Percentiles rank a stretch among this genome's conserved stretches.
phyloP scores from a whole-genome alignment of 352 stramenopile genomes.

The Elongisporangium undulatum region DNA sequence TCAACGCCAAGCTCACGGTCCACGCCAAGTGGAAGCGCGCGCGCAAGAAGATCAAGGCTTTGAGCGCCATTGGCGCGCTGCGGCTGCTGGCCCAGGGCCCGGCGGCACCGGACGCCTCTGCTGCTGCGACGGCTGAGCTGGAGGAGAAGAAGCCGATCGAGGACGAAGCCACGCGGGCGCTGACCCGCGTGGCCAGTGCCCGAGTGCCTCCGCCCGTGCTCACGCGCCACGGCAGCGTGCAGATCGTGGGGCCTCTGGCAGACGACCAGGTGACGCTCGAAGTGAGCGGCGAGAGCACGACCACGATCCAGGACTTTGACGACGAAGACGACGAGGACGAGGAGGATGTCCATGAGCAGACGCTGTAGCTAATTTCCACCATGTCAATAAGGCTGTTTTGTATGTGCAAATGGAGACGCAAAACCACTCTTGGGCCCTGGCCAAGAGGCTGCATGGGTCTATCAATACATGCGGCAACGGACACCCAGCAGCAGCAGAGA shows the following conservation, averaged over 20 bases:
- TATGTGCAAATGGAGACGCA: not conserved
- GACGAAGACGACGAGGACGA: conserved; percentile 19
- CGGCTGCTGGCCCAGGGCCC: conserved; percentile 23
- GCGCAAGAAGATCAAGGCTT: conserved; percentile 82
- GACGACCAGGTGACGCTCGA: conserved; percentile 28
- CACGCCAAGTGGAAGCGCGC: conserved; percentile 86
- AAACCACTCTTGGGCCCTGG: too few relatives aligned
- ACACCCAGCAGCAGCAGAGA: too few relatives aligned
- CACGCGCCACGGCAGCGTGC: conserved; percentile 62
- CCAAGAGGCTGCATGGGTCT: too few relatives aligned
- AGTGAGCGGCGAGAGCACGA: conserved; percentile 19
- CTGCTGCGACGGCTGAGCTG: conserved; percentile 15
- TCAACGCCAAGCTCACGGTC: conserved; percentile 82
- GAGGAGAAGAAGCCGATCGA: conserved; percentile 8
- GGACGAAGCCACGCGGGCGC: conserved; percentile 20
- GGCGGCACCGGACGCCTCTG: conserved; percentile 12
- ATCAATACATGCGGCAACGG: too few relatives aligned
- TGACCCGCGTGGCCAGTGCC: conserved; percentile 24
- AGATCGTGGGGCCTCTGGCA: conserved; percentile 38
- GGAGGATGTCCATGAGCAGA: conserved; percentile 11
- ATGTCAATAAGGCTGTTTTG: not conserved
- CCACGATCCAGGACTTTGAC: conserved; percentile 12
- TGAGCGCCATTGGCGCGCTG: conserved; percentile 73
- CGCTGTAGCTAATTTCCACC: not conserved
- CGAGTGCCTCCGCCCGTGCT: conserved; percentile 37